phyloP scores from a whole-genome alignment of 768 basidiomycete species.

The Pleurotus citrinopileatus region DNA sequence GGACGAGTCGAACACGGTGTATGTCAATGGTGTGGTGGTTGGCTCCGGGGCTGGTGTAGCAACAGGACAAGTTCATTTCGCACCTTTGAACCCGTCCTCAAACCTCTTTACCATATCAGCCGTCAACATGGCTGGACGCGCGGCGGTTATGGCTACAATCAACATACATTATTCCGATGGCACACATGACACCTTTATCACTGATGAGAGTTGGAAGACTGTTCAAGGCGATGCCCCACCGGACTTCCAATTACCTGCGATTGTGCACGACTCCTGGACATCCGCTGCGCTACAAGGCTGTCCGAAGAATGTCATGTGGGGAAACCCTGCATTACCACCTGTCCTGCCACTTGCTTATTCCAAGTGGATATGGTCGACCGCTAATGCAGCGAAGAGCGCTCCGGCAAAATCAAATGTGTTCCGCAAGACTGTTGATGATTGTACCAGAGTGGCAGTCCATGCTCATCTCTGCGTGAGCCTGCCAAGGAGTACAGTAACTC shows the following conservation, averaged over 20 bases:
- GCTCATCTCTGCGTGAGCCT: background rate
- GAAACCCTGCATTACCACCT: background rate
- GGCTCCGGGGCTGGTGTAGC: constrained; percentile 2
- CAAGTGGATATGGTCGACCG: background rate
- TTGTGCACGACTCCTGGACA: constrained; percentile 21
- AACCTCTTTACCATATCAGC: background rate
- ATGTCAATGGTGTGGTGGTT: background rate
- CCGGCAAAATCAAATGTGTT: background rate
- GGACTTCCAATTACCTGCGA: constrained; percentile 17
- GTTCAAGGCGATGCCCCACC: background rate
- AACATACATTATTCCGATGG: background rate
- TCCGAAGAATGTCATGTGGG: constrained; percentile 20
- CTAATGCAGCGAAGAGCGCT: background rate
- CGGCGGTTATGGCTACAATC: constrained; percentile 1
- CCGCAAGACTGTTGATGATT: background rate
- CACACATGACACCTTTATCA: background rate
- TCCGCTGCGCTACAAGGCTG: constrained; percentile 16
- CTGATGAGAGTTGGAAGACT: background rate
- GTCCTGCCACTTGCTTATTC: background rate
- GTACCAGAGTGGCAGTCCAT: background rate
- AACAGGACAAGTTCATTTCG: constrained; percentile 19
- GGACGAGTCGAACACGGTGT: background rate
- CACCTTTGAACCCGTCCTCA: background rate
- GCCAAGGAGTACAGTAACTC: background rate
- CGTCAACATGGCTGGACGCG: background rate